Evolutionary conservation across 2,329 filamentous ascomycete species (phyloP).

Genomic region (Tolypocladium sp.): DNA sequence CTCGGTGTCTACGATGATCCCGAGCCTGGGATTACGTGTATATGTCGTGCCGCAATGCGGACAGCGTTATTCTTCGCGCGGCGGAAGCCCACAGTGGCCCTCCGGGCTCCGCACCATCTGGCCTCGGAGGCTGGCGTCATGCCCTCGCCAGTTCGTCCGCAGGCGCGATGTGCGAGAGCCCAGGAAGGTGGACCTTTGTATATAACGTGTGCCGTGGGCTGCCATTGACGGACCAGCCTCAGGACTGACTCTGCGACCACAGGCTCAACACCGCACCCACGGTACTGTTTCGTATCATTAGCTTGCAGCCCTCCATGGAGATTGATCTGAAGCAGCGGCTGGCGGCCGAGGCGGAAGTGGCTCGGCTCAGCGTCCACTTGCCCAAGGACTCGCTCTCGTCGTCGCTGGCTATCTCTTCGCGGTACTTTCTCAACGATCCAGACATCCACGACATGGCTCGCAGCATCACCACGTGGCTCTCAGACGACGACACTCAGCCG

Average conservation of each 20-base stretch:
- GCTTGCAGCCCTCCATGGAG: not conserved
- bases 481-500: constrained; percentile 12
- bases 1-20: too few relatives aligned
- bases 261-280: not conserved
- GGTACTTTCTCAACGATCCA: constrained; percentile 13
- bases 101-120: not conserved
- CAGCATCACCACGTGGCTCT: constrained; percentile 15
- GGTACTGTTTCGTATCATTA: not conserved
- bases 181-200: not conserved
- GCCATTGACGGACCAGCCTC: not conserved
- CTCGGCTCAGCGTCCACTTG: constrained; percentile 14
- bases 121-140: not conserved
- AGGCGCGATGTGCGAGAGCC: not conserved
- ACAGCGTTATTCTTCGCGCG: too few relatives aligned
- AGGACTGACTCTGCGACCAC: too few relatives aligned
- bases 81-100: constrained; percentile 1
- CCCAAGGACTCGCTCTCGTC: constrained; percentile 15
- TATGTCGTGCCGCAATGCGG: too few relatives aligned
- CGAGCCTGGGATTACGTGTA: too few relatives aligned
- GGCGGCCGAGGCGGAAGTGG: not conserved
- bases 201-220: not conserved
- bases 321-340: not conserved
- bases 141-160: not conserved
- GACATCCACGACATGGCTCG: constrained; percentile 12
- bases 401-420: constrained; percentile 12